Percentiles rank a stretch among this genome's conserved stretches.
Evolutionary conservation across 805 yeast species (phyloP).

Genomic region (Saccharomycopsis babjevae): DNA sequence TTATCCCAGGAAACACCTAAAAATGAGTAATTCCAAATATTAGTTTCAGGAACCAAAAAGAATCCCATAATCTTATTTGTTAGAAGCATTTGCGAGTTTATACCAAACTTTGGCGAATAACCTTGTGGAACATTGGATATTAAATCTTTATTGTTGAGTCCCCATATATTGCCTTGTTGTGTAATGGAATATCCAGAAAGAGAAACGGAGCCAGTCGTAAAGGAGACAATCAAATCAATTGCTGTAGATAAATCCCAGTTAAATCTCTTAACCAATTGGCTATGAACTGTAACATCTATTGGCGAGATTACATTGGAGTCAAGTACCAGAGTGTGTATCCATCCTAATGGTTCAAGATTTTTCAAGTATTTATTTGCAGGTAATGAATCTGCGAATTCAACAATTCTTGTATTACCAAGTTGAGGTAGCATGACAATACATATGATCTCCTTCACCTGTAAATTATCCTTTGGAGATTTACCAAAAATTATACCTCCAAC

Average conservation of each 20-base stretch:
- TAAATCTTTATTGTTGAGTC: conserved; percentile 46
- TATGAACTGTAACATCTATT: conserved; percentile 55
- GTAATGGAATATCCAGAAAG: conserved; percentile 54
- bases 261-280: conserved; percentile 27
- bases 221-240: conserved; percentile 54
- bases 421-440: conserved; percentile 81
- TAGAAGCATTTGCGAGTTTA: conserved; percentile 55
- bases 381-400: conserved; percentile 45
- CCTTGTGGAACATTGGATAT: conserved; percentile 54
- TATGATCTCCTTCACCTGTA: conserved; percentile 65
- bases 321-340: conserved; percentile 84
- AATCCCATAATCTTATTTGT: conserved; percentile 72
- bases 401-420: conserved; percentile 57
- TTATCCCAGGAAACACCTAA: conserved; percentile 76
- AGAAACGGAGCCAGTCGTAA: conserved; percentile 79
- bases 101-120: conserved; percentile 49
- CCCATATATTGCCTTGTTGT: conserved; percentile 73
- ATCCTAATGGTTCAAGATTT: conserved; percentile 75
- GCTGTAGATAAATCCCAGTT: conserved; percentile 34
- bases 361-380: conserved; percentile 34
- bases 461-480: conserved; percentile 59
- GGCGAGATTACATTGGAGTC: conserved; percentile 58
- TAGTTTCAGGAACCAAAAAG: conserved; percentile 75
- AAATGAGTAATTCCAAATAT: conserved; percentile 86
- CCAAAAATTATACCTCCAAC: conserved; percentile 80